Percentiles rank a stretch among this genome's conserved stretches.
Conservation (phyloP, 2,329 filamentous ascomycete species). For the Fusarium azukiicola region DNA sequence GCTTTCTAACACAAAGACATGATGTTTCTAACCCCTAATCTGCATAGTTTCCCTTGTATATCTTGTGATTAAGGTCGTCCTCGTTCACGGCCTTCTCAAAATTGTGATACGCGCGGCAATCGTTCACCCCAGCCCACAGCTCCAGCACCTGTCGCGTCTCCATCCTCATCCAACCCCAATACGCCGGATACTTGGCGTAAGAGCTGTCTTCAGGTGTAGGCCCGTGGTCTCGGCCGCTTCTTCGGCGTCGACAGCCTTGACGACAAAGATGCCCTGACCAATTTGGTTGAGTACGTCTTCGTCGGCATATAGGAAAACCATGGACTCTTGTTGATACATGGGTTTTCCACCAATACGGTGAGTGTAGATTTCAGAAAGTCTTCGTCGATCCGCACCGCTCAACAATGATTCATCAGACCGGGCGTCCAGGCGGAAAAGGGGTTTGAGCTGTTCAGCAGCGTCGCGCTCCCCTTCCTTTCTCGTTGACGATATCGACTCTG, state of each 20-base stretch:
- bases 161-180: constrained; percentile 10
- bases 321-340: background rate
- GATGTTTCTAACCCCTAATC: no score
- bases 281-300: constrained; percentile 8
- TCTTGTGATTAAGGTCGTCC: no score
- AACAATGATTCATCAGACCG: background rate
- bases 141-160: background rate
- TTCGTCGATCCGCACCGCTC: background rate
- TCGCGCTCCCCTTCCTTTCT: background rate
- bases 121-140: background rate
- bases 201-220: no score
- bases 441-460: background rate
- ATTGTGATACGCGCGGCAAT: no score
- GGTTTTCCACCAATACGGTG: background rate
- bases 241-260: constrained; percentile 6
- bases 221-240: background rate
- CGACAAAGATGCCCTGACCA: background rate
- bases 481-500: no score
- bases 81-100: no score
- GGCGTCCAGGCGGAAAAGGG: background rate
- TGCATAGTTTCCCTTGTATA: no score
- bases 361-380: background rate
- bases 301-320: background rate
- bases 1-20: no score
- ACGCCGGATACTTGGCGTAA: background rate